A percentile compares a stretch with the other conserved stretches of the same genome.
Evolutionary conservation across 352 stramenopile species (phyloP).

Genomic region (Pelagophyceae sp.): DNA sequence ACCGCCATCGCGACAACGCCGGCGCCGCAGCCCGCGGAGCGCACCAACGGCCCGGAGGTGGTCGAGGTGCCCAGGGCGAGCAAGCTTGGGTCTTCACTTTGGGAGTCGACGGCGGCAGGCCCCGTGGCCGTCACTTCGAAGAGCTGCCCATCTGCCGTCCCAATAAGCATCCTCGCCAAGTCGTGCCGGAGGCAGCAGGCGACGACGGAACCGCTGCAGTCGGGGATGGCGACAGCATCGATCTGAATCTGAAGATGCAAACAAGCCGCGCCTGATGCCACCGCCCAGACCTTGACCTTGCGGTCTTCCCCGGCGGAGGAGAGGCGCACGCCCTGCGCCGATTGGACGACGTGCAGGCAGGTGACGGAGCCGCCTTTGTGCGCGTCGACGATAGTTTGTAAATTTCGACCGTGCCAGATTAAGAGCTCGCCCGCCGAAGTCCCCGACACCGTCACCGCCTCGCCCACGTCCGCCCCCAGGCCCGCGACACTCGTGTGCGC

Average conservation of each 20-base stretch:
- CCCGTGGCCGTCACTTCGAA: constrained; percentile 14
- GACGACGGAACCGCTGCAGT: neutral
- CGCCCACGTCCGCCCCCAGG: neutral
- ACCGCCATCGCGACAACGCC: no score
- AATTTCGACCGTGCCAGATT: constrained; percentile 6
- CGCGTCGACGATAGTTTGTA: neutral
- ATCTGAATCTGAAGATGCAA: neutral
- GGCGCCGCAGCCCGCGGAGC: no score
- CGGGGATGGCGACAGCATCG: neutral
- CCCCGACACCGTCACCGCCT: neutral
- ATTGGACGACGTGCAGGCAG: constrained; percentile 13
- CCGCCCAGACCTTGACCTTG: constrained; percentile 19
- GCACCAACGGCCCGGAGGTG: neutral
- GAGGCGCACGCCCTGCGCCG: neutral
- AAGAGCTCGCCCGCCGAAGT: neutral
- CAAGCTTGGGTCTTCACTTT: neutral
- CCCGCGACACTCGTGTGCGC: neutral
- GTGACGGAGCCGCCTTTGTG: constrained; percentile 13
- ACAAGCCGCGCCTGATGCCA: neutral
- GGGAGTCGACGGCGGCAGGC: no score
- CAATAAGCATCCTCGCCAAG: constrained; percentile 10
- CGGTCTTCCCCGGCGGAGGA: constrained; percentile 3
- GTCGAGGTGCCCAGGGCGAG: constrained; percentile 9
- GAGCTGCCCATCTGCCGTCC: constrained; percentile 20
- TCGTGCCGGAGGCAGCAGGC: neutral